Percentiles rank a stretch among this genome's conserved stretches.
These are phyloP conservation scores for Pichia sporocuriosa DNA, from an alignment of 805 yeast genomes.

Conservation along the genomic window DNA sequence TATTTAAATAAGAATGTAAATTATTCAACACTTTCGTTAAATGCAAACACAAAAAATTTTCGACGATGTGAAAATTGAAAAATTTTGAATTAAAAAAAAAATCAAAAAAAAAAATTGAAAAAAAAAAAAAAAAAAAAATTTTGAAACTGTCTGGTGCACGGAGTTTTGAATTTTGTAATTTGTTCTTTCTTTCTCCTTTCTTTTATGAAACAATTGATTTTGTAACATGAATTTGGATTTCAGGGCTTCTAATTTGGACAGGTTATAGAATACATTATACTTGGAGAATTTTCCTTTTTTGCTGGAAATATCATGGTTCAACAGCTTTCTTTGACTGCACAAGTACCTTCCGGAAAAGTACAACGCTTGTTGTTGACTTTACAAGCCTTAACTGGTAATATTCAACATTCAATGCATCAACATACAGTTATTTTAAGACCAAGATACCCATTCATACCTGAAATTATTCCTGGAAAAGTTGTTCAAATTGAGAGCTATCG, in stretches of 20 bases:
- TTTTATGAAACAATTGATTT: no score
- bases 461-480: conserved; percentile 47
- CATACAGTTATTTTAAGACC: conserved; percentile 48
- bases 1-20: no score
- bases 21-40: no score
- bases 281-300: neutral
- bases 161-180: no score
- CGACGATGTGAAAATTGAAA: neutral
- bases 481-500: conserved; percentile 51
- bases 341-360: conserved; percentile 36
- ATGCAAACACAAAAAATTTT: neutral
- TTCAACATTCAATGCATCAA: conserved; percentile 38
- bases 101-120: no score
- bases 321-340: conserved; percentile 43
- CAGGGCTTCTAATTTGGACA: no score
- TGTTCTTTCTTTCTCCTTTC: no score
- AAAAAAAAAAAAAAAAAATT: neutral
- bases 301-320: conserved; percentile 38
- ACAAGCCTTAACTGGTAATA: conserved; percentile 45
- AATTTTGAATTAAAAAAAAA: no score
- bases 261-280: no score
- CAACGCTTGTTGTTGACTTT: conserved; percentile 41
- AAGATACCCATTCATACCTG: conserved; percentile 44
- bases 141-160: neutral
- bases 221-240: no score